Percentiles rank a stretch among this genome's conserved stretches.
These are phyloP conservation scores for Cicer cuneatum DNA, from an alignment of 306 rosid species.

Conservation along the genomic window DNA sequence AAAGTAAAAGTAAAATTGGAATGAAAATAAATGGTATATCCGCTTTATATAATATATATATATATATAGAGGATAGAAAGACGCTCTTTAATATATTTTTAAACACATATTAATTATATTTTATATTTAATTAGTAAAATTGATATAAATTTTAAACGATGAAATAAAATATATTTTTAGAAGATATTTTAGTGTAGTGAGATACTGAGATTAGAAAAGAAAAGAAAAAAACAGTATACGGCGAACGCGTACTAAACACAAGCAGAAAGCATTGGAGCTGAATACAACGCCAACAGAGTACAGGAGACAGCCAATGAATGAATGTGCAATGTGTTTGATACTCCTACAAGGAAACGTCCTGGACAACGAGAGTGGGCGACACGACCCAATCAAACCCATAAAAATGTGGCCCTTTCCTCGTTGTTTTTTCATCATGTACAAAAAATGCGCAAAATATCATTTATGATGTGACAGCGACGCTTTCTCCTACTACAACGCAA, in stretches of 20 bases:
- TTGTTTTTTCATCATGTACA: slow-evolving; percentile 46
- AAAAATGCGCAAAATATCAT: slow-evolving; percentile 51
- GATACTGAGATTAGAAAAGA: too few species aligned
- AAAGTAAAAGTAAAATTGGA: too few species aligned
- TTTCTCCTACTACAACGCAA: slow-evolving; percentile 48
- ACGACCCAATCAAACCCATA: slow-evolving; percentile 59
- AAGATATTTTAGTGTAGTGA: too few species aligned
- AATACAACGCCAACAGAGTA: slow-evolving; percentile 27
- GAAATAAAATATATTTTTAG: too few species aligned
- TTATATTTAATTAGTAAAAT: too few species aligned
- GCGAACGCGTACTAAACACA: slow-evolving; percentile 36
- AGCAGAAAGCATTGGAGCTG: slow-evolving; percentile 26
- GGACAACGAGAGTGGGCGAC: slow-evolving; percentile 46
- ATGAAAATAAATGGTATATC: too few species aligned
- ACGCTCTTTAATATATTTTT: too few species aligned
- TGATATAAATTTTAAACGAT: too few species aligned
- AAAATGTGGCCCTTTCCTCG: slow-evolving; percentile 39
- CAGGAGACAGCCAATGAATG: slow-evolving; percentile 45
- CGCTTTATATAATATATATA: too few species aligned
- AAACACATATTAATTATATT: too few species aligned
- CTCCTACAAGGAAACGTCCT: slow-evolving; percentile 10
- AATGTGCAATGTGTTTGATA: slow-evolving; percentile 36
- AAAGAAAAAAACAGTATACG: slow-evolving; percentile 33
- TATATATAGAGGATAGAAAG: too few species aligned
- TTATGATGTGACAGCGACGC: slow-evolving; percentile 56